These are phyloP conservation scores for Orbilia oligospora DNA, from an alignment of 2,329 filamentous ascomycete species.

Conservation along the genomic window DNA sequence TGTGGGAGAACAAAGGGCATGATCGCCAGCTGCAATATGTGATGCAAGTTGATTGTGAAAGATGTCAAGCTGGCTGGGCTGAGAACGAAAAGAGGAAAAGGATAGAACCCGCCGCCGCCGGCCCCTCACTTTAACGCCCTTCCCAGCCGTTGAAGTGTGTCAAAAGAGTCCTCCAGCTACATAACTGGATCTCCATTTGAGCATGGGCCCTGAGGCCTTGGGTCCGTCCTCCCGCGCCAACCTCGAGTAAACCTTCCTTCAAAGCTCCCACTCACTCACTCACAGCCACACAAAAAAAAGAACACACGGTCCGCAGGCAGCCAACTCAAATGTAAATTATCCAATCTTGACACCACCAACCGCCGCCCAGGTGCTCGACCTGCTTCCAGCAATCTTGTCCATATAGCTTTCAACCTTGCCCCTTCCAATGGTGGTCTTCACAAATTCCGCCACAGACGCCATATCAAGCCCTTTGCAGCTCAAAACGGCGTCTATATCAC, in stretches of 20 bases:
- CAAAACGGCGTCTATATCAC: conserved; percentile 60
- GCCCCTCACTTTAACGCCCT: conserved; percentile 42
- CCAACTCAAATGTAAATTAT: conserved; percentile 23
- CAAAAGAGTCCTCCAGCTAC: neutral
- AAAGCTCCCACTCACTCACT: conserved; percentile 13
- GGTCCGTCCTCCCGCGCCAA: neutral
- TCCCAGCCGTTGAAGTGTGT: conserved; percentile 21
- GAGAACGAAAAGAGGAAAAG: conserved; percentile 1
- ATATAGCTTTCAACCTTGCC: conserved; percentile 51
- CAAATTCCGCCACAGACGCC: conserved; percentile 54
- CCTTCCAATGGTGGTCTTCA: conserved; percentile 48
- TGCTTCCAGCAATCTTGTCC: conserved; percentile 58
- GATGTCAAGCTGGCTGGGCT: conserved; percentile 21
- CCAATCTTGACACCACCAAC: conserved; percentile 48
- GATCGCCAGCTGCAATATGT: conserved; percentile 34
- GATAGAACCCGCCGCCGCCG: conserved; percentile 19
- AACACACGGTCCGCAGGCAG: conserved; percentile 18
- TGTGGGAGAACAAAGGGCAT: conserved; percentile 7
- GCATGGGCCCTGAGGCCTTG: neutral
- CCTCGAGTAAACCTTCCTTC: conserved; percentile 43
- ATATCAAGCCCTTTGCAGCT: conserved; percentile 50
- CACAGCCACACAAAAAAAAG: conserved; percentile 14
- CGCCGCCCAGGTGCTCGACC: conserved; percentile 46
- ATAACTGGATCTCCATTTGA: conserved; percentile 9
- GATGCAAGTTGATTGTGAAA: conserved; percentile 28